phyloP scores from a whole-genome alignment of 345 rosid genomes.

The Syzygium jambos region DNA sequence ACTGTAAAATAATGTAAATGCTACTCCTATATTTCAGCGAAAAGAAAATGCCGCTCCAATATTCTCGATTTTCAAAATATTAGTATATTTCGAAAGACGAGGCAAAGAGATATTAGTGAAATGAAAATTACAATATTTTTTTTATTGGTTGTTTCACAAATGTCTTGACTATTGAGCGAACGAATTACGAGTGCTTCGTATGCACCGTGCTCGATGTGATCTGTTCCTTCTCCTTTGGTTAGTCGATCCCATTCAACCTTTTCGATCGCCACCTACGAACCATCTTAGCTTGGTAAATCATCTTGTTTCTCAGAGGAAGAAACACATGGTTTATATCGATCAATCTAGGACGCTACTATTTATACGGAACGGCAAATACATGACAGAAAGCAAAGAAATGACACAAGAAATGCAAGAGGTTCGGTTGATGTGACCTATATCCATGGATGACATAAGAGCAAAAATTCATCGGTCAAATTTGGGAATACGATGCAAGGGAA shows the following conservation, averaged over 20 bases:
- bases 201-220: not conserved
- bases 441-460: not conserved
- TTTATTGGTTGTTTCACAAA: not conserved
- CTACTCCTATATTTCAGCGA: not conserved
- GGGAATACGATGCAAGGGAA: not conserved
- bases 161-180: not conserved
- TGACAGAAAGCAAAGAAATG: no score
- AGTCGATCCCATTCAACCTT: not conserved
- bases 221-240: not conserved
- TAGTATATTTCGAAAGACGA: not conserved
- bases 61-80: not conserved
- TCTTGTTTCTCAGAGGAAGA: not conserved
- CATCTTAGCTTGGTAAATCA: not conserved
- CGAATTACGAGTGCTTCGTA: not conserved
- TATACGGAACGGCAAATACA: not conserved
- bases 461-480: no score
- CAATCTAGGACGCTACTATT: not conserved
- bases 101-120: not conserved
- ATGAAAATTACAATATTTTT: not conserved
- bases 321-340: not conserved
- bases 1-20: not conserved
- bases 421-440: not conserved
- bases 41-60: not conserved
- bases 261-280: not conserved
- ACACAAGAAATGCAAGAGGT: not conserved